Evolutionary conservation across 257 asterid genomes (phyloP), one percentile per base, ranked within the genome.

Genomic region (Voacanga thouarsii): DNA sequence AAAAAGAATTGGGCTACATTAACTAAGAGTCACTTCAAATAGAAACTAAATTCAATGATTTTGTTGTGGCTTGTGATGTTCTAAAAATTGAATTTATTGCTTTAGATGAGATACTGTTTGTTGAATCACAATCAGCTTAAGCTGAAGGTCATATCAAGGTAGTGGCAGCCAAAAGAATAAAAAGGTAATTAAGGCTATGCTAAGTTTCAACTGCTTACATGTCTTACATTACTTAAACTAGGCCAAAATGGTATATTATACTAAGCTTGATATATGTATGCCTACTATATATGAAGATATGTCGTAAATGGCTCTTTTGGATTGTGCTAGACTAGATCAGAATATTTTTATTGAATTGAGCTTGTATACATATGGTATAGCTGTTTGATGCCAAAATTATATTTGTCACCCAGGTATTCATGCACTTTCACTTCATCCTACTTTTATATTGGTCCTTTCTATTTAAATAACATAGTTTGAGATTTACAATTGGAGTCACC

Each of bases 41-140:
- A 73, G 88, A 88, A 87, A 75, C 84, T 68, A 81, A 83, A 79
- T 83, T 69, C 68, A 85, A 77, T 78, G 89, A 84, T 78, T 71
- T 79, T 59, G 79, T 83, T 74, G 87, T 79, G 49, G 86, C 79
- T 71, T 84, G 74, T 63, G 85, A 78, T 80, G 86, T 79, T 47
- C 75, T 67, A 61, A 80, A 70, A 57, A 70, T 77, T 37, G 92
- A 86, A 79, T 82, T 89, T 61, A 86, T 92, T 74, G 84, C 86
- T 80, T 85, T 96, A 78, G 99, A 96, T 81, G 94, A 90, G 83
- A 86, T 96, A 83, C 83, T 96, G 86, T 85, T 94, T 49, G 88
- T 65, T 78, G 91, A 85, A 82, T 89, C 92, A 77, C 85, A 79
- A 66, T 57, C 84, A 76, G 75, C 84, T 51, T 66, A 70, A 69